Base-by-base conservation (phyloP, 2,329 filamentous ascomycete species). In the Nemania sp. region DNA sequence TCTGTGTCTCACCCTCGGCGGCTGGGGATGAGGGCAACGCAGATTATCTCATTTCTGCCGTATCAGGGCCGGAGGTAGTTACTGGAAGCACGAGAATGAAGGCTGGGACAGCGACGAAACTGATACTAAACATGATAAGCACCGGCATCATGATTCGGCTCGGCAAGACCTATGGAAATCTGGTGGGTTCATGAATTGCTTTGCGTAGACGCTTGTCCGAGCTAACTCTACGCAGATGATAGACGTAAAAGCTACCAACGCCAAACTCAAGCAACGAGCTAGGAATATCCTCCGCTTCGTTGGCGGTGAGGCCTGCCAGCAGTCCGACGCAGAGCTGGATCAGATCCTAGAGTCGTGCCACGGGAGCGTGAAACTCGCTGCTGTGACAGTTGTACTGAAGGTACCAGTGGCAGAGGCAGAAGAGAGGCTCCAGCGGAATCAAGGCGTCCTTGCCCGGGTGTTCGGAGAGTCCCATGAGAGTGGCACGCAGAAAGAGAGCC, bases 51-150 rank as follows among this genome's bases (percentile, higher is more conserved):
- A 62, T 62, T n/a, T 34, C 55, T 5, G 60, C 48, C 3, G 48
- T 59, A 9, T 54, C 56, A 7, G 55, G 60, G 5, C 60, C 60
- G 11, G 60, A 62, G 35, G 60, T 32, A 17, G 51, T 62, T 25
- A 62, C 60, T 3, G 60, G 60, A 10, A 62, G 60, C 29, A 62
- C 60, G 15, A 62, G 60, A 35, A 62, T 62, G 60, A 62, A 62
- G 43, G 60, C 60, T 12, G 60, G 60, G 15, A 62, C 55, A 35
- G 60, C 51, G 48, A 62, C 55, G 2, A 62, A 62, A 47, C n/a
- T 62, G 15, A 34, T 62, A 5, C 25, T 62, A 11, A 59, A 62
- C 35, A 62, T 62, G 60, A 59, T 62, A 12, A 59, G 54, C 29
- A 62, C 60, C 13, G 60, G 60, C 12, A 55, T 62, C 35, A 59